Percentiles rank a stretch among this genome's conserved stretches.
Evolutionary conservation across 768 basidiomycete species (phyloP).

Genomic region (Phaeolepiota aurea): DNA sequence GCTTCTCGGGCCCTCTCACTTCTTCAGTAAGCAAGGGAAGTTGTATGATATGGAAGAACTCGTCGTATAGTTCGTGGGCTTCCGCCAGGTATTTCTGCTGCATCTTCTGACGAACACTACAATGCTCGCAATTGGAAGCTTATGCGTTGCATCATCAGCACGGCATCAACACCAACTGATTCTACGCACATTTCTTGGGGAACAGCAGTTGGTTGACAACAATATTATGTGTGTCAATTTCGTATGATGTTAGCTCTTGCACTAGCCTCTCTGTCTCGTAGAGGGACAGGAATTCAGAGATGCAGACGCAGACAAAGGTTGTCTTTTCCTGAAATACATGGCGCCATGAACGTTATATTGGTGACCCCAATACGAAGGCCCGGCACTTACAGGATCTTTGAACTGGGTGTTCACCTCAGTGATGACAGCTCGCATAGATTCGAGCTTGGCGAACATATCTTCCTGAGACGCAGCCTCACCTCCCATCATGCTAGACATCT

Average conservation of each 20-base stretch:
- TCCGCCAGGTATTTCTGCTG: conserved; percentile 96
- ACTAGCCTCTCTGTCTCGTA: conserved; percentile 99
- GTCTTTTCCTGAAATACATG: conserved; percentile 86
- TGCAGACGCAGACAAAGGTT: conserved; percentile 97
- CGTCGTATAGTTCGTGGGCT: conserved; percentile 95
- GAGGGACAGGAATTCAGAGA: conserved; percentile 95
- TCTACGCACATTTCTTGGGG: conserved; percentile 72
- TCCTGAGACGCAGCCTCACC: conserved; percentile 85
- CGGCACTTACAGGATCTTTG: conserved; percentile 87
- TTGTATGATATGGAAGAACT: conserved; percentile 95
- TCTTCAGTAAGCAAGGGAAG: conserved; percentile 94
- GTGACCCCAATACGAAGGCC: not conserved
- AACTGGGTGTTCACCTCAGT: conserved; percentile 99
- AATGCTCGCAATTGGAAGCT: conserved; percentile 95
- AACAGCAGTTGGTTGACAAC: conserved; percentile 96
- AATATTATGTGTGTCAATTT: conserved; percentile 98
- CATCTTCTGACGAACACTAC: conserved; percentile 91
- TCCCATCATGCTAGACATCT: conserved; percentile 97
- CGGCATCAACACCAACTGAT: not conserved
- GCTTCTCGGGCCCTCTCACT: conserved; percentile 90
- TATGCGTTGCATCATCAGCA: too few relatives aligned
- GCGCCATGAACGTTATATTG: not conserved
- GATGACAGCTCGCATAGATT: conserved; percentile 93
- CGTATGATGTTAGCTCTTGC: conserved; percentile 89
- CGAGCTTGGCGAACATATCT: conserved; percentile 98